Evolutionary conservation across 1,284 basidiomycete genomes (phyloP).

Genomic region (Malassezia japonica): DNA sequence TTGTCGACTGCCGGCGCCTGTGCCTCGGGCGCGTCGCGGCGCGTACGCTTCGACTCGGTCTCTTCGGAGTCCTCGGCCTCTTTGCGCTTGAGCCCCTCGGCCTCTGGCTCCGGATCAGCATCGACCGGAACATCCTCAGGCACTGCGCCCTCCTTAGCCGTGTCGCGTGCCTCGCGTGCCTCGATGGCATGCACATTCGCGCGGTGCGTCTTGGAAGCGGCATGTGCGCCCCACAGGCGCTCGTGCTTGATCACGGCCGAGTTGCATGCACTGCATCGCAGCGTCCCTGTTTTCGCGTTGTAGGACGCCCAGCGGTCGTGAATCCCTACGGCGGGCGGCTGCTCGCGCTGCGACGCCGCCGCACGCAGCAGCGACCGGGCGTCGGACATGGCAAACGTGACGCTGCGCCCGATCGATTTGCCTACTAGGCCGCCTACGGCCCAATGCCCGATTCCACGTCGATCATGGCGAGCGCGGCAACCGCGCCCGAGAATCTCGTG

Average conservation of each 20-base stretch:
- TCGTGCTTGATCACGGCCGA: conserved; percentile 32
- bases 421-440: not conserved
- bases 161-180: not conserved
- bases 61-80: not conserved
- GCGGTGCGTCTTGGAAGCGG: conserved; percentile 18
- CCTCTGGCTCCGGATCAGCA: not conserved
- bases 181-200: not conserved
- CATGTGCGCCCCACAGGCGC: conserved; percentile 29
- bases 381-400: conserved; percentile 9
- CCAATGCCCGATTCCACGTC: not conserved
- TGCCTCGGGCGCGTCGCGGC: not conserved
- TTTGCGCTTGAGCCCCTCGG: conserved; percentile 8
- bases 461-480: not conserved
- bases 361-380: conserved; percentile 26
- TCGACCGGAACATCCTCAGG: not conserved
- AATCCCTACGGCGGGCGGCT: conserved; percentile 12
- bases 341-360: conserved; percentile 18
- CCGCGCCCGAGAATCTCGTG: not conserved
- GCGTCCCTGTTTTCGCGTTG: conserved; percentile 18
- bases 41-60: conserved; percentile 5
- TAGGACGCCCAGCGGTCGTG: conserved; percentile 30
- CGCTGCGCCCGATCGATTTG: not conserved
- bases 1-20: conserved; percentile 16
- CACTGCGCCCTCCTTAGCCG: not conserved
- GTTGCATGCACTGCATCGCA: conserved; percentile 33